Base-by-base conservation (phyloP, 305 asterid species). In the Fraxinus velutina region DNA sequence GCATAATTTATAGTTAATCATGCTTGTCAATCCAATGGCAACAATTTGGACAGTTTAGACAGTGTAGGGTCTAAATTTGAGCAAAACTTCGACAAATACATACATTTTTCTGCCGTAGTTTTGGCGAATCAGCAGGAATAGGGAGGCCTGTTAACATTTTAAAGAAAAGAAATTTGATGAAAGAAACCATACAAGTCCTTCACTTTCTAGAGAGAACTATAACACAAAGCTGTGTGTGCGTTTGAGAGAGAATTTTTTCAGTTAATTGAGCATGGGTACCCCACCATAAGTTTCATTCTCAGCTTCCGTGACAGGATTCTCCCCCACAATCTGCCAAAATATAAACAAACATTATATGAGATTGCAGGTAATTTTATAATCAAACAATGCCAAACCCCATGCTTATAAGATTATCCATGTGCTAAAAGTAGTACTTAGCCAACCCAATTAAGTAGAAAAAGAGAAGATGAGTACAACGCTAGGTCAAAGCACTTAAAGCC, bases 231-330 rank as follows among this genome's bases (percentile, higher is more conserved):
- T 68, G 19, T 68, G 74, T 27, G 74, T 0, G 74, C 21, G 4
- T 68, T 32, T 13, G 37, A 66, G 75, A 81, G 68, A 79, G 75
- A 77, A 50, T 66, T 39, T 78, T 47, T 55, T 17, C 19, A 82
- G 81, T 66, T 75, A 82, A 78, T 64, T 75, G 77, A 75, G 84
- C 71, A 44, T 42, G 66, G 84, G 72, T 74, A 79, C 78, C 88
- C 81, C 92, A 93, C 98, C 98, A 55, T 81, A 81, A 55, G 90
- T 88, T 80, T 80, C 90, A 86, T 88, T 90, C 82, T 76, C 86
- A 79, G 88, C 84, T 85, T 89, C 87, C 77, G 86, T 79, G 68
- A 76, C 83, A 80, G 88, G 78, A 80, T 64, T 84, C 79, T 80
- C 87, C 74, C 85, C 88, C 55, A 84, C 75, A 82, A 78, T 94